phyloP scores from a whole-genome alignment of 805 yeast species.

The Wickerhamiella allomyrinae region DNA sequence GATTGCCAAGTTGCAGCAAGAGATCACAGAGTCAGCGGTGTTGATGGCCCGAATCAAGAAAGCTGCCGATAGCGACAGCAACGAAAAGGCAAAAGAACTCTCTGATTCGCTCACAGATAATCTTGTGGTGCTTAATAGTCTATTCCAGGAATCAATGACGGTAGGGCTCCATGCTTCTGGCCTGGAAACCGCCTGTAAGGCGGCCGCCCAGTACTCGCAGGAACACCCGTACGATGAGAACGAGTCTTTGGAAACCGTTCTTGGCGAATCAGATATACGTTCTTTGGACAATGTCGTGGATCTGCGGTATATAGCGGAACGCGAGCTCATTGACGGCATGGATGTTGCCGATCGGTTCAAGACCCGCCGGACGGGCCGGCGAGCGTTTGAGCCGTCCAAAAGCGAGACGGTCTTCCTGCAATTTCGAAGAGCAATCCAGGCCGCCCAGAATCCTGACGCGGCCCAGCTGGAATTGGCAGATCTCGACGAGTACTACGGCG shows the following conservation, averaged over 20 bases:
- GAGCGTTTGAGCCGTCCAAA: background rate
- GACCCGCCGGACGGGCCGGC: background rate
- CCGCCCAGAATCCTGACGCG: background rate
- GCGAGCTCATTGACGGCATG: background rate
- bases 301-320: too few relatives aligned
- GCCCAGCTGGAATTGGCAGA: background rate
- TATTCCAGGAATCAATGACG: background rate
- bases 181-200: background rate
- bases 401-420: background rate
- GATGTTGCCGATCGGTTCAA: background rate
- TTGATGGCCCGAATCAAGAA: background rate
- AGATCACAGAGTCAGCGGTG: background rate
- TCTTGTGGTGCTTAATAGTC: background rate
- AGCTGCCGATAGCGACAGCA: background rate
- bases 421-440: background rate
- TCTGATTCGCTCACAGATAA: background rate
- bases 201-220: background rate
- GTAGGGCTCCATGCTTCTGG: background rate
- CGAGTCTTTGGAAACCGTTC: too few relatives aligned
- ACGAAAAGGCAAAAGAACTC: background rate
- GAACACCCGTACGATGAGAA: too few relatives aligned
- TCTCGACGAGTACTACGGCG: conserved; percentile 4
- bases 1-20: too few relatives aligned
- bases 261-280: too few relatives aligned
- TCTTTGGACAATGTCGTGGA: too few relatives aligned